phyloP scores from a whole-genome alignment of 2,329 filamentous ascomycete genomes.

The Diaporthe vaccinii region DNA sequence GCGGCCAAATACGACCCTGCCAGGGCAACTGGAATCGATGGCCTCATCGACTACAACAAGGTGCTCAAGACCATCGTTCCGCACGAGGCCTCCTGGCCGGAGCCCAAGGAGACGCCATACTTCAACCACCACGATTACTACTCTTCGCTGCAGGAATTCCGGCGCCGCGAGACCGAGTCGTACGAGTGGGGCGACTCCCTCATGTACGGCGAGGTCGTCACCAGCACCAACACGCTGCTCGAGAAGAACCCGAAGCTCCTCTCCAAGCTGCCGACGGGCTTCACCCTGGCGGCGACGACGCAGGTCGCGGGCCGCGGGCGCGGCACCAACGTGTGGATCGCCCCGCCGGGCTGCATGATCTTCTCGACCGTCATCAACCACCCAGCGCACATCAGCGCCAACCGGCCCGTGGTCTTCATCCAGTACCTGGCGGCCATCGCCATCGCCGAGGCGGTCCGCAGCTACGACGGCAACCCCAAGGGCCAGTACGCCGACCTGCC shows the following conservation, averaged over 20 bases:
- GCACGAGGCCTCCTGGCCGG: conserved; percentile 77
- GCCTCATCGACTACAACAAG: conserved; percentile 80
- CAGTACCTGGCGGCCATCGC: conserved; percentile 94
- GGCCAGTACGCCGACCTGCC: conserved; percentile 76
- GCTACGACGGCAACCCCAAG: conserved; percentile 74
- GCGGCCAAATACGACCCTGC: conserved; percentile 36
- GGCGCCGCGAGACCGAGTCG: conserved; percentile 66
- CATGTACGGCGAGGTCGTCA: conserved; percentile 92
- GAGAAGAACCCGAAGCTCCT: conserved; percentile 92
- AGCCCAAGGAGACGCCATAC: conserved; percentile 80
- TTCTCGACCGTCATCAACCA: conserved; percentile 93
- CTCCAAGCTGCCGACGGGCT: conserved; percentile 83
- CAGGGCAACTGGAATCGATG: conserved; percentile 57
- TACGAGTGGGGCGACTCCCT: conserved; percentile 81
- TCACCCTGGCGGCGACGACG: conserved; percentile 87
- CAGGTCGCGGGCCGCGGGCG: conserved; percentile 91
- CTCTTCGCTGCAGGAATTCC: conserved; percentile 77
- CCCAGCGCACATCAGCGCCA: conserved; percentile 76
- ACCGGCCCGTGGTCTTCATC: conserved; percentile 88
- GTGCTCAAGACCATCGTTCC: conserved; percentile 81
- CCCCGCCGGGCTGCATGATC: conserved; percentile 86
- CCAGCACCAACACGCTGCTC: conserved; percentile 92
- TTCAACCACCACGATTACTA: conserved; percentile 90
- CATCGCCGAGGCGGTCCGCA: conserved; percentile 84
- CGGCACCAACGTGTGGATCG: conserved; percentile 94